Conservation (phyloP, 345 rosid species). For the Bruguiera parviflora region DNA sequence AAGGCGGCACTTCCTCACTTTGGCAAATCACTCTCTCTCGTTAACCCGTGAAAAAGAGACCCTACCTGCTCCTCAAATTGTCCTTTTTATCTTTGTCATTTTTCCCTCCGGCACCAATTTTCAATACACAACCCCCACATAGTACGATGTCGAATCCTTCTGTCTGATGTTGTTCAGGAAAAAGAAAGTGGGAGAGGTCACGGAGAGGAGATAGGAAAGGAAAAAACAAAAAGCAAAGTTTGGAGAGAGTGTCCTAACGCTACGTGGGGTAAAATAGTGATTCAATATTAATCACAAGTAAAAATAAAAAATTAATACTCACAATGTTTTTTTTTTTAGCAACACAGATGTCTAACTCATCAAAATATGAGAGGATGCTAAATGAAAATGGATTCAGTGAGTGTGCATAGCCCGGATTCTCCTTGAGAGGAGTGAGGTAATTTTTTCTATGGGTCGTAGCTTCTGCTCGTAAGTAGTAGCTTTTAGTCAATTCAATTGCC, state of each 20-base stretch:
- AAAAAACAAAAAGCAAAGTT: too few relatives aligned
- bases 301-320: too few relatives aligned
- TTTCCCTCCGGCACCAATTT: conserved; percentile 7
- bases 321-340: too few relatives aligned
- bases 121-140: not conserved
- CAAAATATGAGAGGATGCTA: too few relatives aligned
- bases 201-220: too few relatives aligned
- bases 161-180: not conserved
- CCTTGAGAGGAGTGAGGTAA: not conserved
- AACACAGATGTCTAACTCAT: too few relatives aligned
- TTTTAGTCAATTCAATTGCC: conserved; percentile 4
- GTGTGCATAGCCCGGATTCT: not conserved
- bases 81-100: not conserved
- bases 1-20: not conserved
- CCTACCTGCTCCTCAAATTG: not conserved
- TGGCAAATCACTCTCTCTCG: not conserved
- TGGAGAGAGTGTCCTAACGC: too few relatives aligned
- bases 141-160: not conserved
- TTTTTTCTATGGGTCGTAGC: not conserved
- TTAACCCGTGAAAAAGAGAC: conserved; percentile 8
- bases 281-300: too few relatives aligned
- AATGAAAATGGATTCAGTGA: too few relatives aligned
- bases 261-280: too few relatives aligned
- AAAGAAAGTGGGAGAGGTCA: not conserved
- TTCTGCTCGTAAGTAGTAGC: too few relatives aligned